Conservation (phyloP, 208 protist genomes). For the Herpetomonas muscarum region DNA sequence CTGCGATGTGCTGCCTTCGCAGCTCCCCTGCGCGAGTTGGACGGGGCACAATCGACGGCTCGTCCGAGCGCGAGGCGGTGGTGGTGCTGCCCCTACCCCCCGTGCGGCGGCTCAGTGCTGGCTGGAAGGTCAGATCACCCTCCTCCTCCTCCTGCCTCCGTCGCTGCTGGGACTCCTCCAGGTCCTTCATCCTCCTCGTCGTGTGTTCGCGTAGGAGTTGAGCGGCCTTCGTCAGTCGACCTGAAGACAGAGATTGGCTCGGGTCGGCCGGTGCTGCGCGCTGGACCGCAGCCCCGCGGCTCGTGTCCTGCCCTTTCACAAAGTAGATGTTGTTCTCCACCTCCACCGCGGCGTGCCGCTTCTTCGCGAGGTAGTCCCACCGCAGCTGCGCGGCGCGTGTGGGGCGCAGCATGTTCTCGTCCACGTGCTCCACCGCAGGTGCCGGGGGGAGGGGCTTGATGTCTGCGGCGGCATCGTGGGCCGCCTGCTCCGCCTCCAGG, state of each 20-base stretch:
- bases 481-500: constrained; percentile 1
- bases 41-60: background rate
- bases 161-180: constrained; percentile 1
- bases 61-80: background rate
- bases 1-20: background rate
- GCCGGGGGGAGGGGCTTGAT: constrained; percentile 2
- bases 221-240: constrained; percentile 18
- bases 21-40: background rate
- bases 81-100: background rate
- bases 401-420: constrained; percentile 1
- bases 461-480: background rate
- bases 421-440: background rate
- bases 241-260: background rate
- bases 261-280: background rate
- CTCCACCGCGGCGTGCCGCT: constrained; percentile 13
- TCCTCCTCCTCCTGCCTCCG: background rate
- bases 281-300: background rate
- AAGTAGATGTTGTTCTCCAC: constrained; percentile 15
- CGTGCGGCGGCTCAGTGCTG: background rate
- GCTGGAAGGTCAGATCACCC: background rate
- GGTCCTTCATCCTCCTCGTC: constrained; percentile 9
- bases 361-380: background rate
- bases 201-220: constrained; percentile 15
- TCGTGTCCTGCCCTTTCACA: constrained; percentile 1
- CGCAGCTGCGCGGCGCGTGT: constrained; percentile 20